Percentiles rank a stretch among this genome's conserved stretches.
These are phyloP conservation scores for Setaria italica DNA, from an alignment of 202 grass and related monocot species.

Conservation along the genomic window DNA sequence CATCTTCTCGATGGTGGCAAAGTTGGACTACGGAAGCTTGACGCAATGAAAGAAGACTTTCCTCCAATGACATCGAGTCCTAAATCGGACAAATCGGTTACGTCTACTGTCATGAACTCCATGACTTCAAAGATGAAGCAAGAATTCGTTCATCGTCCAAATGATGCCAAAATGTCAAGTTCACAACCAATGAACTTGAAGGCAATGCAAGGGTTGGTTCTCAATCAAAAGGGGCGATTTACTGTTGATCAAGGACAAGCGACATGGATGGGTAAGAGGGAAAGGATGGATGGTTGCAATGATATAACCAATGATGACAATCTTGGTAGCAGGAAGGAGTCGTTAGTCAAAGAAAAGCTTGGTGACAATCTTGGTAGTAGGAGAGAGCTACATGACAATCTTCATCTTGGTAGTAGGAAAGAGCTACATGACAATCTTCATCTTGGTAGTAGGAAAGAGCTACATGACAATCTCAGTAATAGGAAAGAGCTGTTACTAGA, in stretches of 20 bases:
- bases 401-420: background rate
- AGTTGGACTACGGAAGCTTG: accelerated
- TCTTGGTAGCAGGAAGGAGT: background rate
- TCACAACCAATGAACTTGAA: background rate
- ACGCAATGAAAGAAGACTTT: background rate
- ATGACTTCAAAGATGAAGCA: background rate
- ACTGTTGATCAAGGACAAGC: background rate
- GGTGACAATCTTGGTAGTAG: background rate
- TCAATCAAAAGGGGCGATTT: background rate
- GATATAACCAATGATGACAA: background rate
- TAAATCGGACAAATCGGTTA: background rate
- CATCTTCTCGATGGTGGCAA: background rate
- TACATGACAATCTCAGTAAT: background rate
- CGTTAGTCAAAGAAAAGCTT: background rate
- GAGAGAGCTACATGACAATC: background rate
- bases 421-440: background rate
- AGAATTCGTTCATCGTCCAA: background rate
- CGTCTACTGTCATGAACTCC: background rate
- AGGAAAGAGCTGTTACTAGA: background rate
- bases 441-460: background rate
- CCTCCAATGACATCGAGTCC: background rate
- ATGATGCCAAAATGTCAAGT: background rate
- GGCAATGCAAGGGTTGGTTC: background rate
- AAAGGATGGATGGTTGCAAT: background rate
- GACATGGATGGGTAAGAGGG: background rate